Base-by-base conservation (phyloP, 2,329 filamentous ascomycete genomes). In the Fusarium succisae region DNA sequence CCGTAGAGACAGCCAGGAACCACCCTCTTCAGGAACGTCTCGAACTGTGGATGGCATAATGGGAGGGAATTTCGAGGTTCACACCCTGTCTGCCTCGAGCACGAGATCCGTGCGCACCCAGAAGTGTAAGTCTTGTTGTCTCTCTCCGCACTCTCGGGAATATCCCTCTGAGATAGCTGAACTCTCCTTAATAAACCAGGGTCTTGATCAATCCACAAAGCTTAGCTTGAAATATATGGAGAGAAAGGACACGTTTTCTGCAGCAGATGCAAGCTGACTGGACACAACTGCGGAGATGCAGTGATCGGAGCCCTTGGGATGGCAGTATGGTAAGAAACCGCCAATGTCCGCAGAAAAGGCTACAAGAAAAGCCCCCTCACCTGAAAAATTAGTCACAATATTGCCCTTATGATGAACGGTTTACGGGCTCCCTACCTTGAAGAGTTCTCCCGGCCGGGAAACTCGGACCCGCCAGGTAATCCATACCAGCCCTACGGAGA, bases 21-120 rank as follows among this genome's bases (percentile, higher is more conserved):
- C 67, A 63, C 69, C 72, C 72, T 70, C 59, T 59, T 47, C 69
- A 69, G 70, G 71, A 66, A 73, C 65, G 65, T 60, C 60, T 68
- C 55, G 53, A 57, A 44, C 63, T 67, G 64, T 60, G 63, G 60
- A 62, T 58, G 58, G 63, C 47, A 64, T 56, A 64, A 60, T 58
- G 64, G 45, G 58, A 41, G 45, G 50, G 41, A 61, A 66, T 67
- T 63, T 60, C 47, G 57, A 64, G 37, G 54, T 67, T 43, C 54
- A 68, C 41, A 61, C 50, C 62, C 65, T 62, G 60, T 60, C 53
- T 57, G 59, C 51, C 60, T 55, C 55, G 32, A 44, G 57, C 24
- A 53, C 53, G 55, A 61, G 63, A 71, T 69, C 68, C 70, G 75
- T 77, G 68, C 75, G 68, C 61, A 56, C 43, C 26, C 44, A 57